phyloP scores from a whole-genome alignment of 2,329 filamentous ascomycete genomes.

The Fusarium fujikuroi region DNA sequence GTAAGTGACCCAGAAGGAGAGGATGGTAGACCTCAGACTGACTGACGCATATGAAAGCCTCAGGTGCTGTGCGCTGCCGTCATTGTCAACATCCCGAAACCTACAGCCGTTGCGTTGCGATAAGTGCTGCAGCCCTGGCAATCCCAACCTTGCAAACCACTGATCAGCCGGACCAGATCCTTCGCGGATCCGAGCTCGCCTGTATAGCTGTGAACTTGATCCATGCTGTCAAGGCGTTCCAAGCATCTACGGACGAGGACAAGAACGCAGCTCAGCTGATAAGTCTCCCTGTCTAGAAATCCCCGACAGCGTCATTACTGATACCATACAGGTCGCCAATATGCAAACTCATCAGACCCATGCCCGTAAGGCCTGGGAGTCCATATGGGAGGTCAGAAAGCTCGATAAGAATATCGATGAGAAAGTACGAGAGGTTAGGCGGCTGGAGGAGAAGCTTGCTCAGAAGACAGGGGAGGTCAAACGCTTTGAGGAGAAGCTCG shows the following conservation, averaged over 20 bases:
- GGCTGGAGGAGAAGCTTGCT: too few relatives aligned
- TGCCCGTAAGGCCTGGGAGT: neutral
- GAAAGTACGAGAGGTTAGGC: neutral
- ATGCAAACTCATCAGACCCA: neutral
- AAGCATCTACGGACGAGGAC: neutral
- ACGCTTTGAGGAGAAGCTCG: too few relatives aligned
- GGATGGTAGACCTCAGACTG: neutral
- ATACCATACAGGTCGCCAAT: neutral
- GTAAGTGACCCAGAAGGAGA: neutral
- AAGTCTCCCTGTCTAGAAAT: neutral
- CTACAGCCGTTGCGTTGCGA: neutral
- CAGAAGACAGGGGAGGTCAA: too few relatives aligned
- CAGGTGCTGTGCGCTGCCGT: neutral
- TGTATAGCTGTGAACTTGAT: neutral
- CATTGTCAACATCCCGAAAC: neutral
- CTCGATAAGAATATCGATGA: neutral
- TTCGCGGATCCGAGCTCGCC: neutral
- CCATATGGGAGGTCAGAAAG: neutral
- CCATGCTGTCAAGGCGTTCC: neutral
- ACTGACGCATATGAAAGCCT: neutral
- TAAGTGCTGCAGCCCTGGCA: neutral
- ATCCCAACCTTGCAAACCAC: too few relatives aligned
- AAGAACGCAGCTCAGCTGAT: neutral
- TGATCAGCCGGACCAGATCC: neutral
- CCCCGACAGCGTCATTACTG: fast-evolving